These are phyloP conservation scores for Gentiana dahurica DNA, from an alignment of 257 asterid species.

Conservation along the genomic window DNA sequence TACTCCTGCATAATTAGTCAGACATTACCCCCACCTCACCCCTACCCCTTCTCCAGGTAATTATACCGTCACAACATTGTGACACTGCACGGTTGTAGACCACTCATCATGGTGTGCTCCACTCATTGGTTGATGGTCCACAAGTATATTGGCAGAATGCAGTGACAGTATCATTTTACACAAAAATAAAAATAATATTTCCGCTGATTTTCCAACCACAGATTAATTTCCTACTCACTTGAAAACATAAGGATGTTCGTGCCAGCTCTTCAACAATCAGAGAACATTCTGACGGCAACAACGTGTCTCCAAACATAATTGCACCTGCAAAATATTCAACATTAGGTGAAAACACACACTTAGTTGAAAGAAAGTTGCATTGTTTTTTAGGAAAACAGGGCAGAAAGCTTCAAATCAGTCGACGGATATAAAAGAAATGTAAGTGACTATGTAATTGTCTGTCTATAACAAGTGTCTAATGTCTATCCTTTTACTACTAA, in stretches of 20 bases:
- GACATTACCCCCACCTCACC: not conserved
- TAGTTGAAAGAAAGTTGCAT: not conserved
- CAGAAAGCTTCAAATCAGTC: not conserved
- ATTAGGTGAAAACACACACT: not conserved
- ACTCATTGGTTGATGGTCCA: too few relatives aligned
- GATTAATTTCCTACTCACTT: slow-evolving; percentile 38
- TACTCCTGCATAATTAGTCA: not conserved
- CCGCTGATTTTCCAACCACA: not conserved
- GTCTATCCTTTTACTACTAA: not conserved
- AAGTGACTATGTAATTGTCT: too few relatives aligned
- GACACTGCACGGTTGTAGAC: too few relatives aligned
- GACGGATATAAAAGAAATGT: not conserved
- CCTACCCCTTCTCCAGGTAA: too few relatives aligned
- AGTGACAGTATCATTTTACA: too few relatives aligned
- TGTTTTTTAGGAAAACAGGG: not conserved
- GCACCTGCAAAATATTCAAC: slow-evolving; percentile 44
- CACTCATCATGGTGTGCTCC: too few relatives aligned
- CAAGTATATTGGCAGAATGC: too few relatives aligned
- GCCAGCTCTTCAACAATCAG: slow-evolving; percentile 86
- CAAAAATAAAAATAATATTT: too few relatives aligned
- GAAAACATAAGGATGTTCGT: slow-evolving; percentile 84
- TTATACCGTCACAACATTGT: too few relatives aligned
- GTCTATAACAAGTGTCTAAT: not conserved
- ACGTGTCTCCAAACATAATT: slow-evolving; percentile 88
- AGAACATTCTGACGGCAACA: slow-evolving; percentile 89